These are phyloP conservation scores for Meyerozyma carpophila DNA, from an alignment of 1,139 yeast genomes.

Conservation along the genomic window DNA sequence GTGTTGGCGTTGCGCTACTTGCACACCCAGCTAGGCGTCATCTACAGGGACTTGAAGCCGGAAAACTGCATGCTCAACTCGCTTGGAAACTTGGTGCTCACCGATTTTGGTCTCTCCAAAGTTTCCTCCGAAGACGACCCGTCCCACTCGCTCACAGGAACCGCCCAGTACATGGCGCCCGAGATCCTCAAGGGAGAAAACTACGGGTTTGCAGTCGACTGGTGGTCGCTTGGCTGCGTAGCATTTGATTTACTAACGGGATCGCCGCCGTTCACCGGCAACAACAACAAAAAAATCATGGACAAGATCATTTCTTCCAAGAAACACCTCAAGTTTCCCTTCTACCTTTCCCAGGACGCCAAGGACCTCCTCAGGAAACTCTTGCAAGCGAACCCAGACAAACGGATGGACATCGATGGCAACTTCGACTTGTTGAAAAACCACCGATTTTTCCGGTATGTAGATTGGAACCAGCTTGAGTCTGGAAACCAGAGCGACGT, in stretches of 20 bases:
- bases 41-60: constrained; percentile 88
- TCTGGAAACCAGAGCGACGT: constrained; percentile 18
- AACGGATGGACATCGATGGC: constrained; percentile 66
- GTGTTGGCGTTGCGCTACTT: constrained; percentile 75
- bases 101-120: constrained; percentile 90
- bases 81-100: constrained; percentile 74
- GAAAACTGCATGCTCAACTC: constrained; percentile 85
- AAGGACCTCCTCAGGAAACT: constrained; percentile 73
- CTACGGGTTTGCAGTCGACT: constrained; percentile 86
- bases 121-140: constrained; percentile 45
- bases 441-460: constrained; percentile 74
- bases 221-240: constrained; percentile 97
- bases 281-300: constrained; percentile 72
- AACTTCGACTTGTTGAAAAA: constrained; percentile 47
- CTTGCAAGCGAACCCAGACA: constrained; percentile 67
- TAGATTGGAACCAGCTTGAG: constrained; percentile 71
- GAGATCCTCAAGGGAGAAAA: constrained; percentile 80
- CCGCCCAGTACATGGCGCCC: constrained; percentile 97
- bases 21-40: constrained; percentile 70
- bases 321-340: constrained; percentile 72
- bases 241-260: constrained; percentile 86
- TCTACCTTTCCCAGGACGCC: constrained; percentile 77
- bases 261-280: constrained; percentile 91
- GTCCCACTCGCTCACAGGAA: constrained; percentile 76
- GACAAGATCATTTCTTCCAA: constrained; percentile 67